Conservation (phyloP, 495 filamentous ascomycete genomes). For the Neurospora sp. region DNA sequence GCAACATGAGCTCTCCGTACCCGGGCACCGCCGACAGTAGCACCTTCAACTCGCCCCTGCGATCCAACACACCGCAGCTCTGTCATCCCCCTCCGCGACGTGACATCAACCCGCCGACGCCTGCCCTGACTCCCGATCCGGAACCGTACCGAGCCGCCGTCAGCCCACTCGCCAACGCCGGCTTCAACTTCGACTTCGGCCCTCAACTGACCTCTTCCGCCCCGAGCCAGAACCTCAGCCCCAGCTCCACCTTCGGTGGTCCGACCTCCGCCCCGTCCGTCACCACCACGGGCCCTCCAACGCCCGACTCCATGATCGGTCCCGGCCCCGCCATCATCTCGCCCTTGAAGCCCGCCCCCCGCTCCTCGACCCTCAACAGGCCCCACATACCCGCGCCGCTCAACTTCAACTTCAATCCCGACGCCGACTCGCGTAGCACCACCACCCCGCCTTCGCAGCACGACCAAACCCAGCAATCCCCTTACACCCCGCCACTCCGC, state of each 20-base stretch:
- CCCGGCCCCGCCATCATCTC: not conserved
- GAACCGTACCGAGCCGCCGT: slow-evolving; percentile 1
- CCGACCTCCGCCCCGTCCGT: slow-evolving; percentile 6
- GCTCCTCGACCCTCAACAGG: slow-evolving; percentile 4
- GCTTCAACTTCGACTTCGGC: slow-evolving; percentile 26
- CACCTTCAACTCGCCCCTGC: slow-evolving; percentile 3
- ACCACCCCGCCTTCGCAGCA: not conserved
- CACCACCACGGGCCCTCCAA: not conserved
- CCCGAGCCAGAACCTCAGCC: slow-evolving; percentile 19
- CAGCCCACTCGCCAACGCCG: slow-evolving; percentile 8
- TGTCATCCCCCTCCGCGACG: slow-evolving; percentile 8
- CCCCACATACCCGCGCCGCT: slow-evolving; percentile 16
- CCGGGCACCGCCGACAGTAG: slow-evolving; percentile 11
- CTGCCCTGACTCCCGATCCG: not conserved
- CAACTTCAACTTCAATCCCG: slow-evolving; percentile 18
- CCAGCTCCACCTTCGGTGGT: slow-evolving; percentile 21
- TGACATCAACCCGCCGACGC: slow-evolving; percentile 1
- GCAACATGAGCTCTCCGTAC: not conserved
- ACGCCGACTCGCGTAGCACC: slow-evolving; percentile 18
- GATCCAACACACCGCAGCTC: slow-evolving; percentile 15
- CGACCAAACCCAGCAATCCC: slow-evolving; percentile 16
- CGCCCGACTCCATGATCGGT: not conserved
- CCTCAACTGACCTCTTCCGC: no score
- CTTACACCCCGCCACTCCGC: slow-evolving; percentile 1
- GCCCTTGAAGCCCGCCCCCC: not conserved